Conservation (phyloP, 164 flowering plant species). For the Tetracentron sinense region DNA sequence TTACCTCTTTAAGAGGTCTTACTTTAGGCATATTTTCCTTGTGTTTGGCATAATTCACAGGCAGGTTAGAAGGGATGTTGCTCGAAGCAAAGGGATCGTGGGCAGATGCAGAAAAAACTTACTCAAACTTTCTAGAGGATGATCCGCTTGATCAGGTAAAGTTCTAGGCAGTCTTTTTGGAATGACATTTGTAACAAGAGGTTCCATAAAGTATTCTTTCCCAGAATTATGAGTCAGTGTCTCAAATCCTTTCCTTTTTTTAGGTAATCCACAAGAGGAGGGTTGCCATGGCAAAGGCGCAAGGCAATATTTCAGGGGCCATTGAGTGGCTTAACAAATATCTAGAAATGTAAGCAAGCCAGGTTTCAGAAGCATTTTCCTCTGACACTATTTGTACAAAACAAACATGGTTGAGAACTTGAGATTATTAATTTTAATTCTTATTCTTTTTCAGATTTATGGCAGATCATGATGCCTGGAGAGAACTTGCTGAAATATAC, state of each 20-base stretch:
- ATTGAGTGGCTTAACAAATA: constrained; percentile 79
- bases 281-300: constrained; percentile 89
- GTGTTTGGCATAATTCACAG: constrained; percentile 34
- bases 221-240: constrained; percentile 4
- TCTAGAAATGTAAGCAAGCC: constrained; percentile 77
- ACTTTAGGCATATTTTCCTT: neutral
- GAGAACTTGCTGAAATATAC: constrained; percentile 93
- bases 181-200: neutral
- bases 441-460: constrained; percentile 58
- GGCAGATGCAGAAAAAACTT: constrained; percentile 90
- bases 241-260: neutral
- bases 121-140: constrained; percentile 78
- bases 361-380: constrained; percentile 2
- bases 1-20: neutral
- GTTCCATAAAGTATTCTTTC: neutral
- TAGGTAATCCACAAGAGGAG: constrained; percentile 81
- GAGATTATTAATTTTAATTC: neutral
- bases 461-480: constrained; percentile 99
- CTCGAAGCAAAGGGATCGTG: constrained; percentile 91
- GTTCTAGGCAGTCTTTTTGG: no score
- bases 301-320: constrained; percentile 66
- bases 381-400: neutral
- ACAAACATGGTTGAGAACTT: constrained; percentile 4
- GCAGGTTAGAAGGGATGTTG: constrained; percentile 73
- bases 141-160: constrained; percentile 79